These are phyloP conservation scores for Begonia masoniana DNA, from an alignment of 306 rosid species.

Conservation along the genomic window DNA sequence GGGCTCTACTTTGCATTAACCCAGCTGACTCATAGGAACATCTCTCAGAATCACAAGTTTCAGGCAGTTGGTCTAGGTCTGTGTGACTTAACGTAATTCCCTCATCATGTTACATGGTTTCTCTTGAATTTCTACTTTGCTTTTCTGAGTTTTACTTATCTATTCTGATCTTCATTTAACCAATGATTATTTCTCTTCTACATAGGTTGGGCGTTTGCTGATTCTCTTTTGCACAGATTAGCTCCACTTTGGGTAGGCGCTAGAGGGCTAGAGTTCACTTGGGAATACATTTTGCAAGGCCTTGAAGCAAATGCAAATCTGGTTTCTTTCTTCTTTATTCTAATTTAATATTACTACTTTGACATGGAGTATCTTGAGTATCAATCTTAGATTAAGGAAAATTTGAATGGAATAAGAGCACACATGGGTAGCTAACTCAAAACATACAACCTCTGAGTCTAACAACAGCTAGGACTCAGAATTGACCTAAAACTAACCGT, in stretches of 20 bases:
- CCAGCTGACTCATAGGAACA: conserved; percentile 92
- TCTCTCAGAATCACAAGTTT: conserved; percentile 94
- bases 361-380: too few relatives aligned
- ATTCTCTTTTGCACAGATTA: conserved; percentile 88
- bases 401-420: too few relatives aligned
- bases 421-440: too few relatives aligned
- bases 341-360: neutral
- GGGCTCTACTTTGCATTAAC: conserved; percentile 98
- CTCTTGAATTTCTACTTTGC: neutral
- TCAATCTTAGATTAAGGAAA: too few relatives aligned
- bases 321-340: conserved; percentile 31
- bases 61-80: conserved; percentile 99
- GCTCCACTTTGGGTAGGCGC: conserved; percentile 99
- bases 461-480: too few relatives aligned
- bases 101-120: conserved; percentile 1
- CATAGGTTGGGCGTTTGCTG: conserved; percentile 99
- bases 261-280: conserved; percentile 94
- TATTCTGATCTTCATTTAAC: neutral
- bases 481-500: neutral
- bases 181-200: conserved; percentile 13
- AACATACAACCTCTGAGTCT: too few relatives aligned
- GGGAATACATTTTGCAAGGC: conserved; percentile 95
- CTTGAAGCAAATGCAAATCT: conserved; percentile 96
- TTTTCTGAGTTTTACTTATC: conserved; percentile 1
- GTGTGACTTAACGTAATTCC: conserved; percentile 17